These are phyloP conservation scores for Aspergillus calidoustus DNA, from an alignment of 2,329 filamentous ascomycete genomes.

Conservation along the genomic window DNA sequence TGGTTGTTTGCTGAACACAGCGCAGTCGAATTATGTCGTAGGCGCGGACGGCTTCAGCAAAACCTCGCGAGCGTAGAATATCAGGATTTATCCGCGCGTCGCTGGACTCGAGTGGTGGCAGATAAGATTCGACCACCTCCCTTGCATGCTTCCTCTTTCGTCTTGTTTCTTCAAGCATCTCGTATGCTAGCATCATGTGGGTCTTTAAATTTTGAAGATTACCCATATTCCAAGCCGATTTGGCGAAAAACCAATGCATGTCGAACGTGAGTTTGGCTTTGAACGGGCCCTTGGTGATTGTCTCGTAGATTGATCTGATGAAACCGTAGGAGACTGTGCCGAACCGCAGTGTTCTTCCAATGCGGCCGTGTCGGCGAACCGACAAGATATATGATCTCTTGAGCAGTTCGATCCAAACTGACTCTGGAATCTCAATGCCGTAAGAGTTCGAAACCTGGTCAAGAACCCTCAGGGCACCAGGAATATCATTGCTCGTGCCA, in stretches of 20 bases:
- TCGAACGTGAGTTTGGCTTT: conserved; percentile 61
- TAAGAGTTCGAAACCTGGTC: conserved; percentile 67
- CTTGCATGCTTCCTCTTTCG: conserved; percentile 33
- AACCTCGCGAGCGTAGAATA: conserved; percentile 28
- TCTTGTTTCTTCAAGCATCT: conserved; percentile 35
- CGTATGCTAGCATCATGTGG: conserved; percentile 37
- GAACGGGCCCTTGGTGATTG: conserved; percentile 64
- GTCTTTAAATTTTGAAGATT: conserved; percentile 29
- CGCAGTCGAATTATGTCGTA: conserved; percentile 40
- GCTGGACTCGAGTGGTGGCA: conserved; percentile 20
- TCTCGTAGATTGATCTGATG: conserved; percentile 61
- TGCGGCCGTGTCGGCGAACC: conserved; percentile 42
- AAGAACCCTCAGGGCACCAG: conserved; percentile 62
- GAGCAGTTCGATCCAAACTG: conserved; percentile 70
- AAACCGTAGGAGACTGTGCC: conserved; percentile 48
- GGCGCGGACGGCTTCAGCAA: conserved; percentile 36
- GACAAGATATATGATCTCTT: conserved; percentile 68
- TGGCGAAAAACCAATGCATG: conserved; percentile 53
- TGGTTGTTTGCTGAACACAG: conserved; percentile 33
- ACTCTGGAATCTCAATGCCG: conserved; percentile 58
- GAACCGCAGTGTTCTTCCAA: conserved; percentile 29
- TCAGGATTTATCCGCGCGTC: conserved; percentile 10
- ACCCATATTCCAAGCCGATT: conserved; percentile 29
- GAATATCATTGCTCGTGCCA: conserved; percentile 67
- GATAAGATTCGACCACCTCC: conserved; percentile 28